Evolutionary conservation across 495 filamentous ascomycete genomes (phyloP).

Genomic region (Chaetomium fimeti): DNA sequence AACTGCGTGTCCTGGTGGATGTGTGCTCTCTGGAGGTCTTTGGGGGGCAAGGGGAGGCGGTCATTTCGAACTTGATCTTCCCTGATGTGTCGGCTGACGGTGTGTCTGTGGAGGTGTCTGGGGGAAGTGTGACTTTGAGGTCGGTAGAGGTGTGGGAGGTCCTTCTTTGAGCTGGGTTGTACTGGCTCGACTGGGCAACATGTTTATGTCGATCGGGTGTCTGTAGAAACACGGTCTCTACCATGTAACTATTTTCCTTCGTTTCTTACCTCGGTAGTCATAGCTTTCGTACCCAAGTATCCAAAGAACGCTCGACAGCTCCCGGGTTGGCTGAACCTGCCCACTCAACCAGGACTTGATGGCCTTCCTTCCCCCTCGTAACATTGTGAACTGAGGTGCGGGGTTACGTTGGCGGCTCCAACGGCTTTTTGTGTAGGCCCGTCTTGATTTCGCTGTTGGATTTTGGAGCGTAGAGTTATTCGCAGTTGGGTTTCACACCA

Average conservation of each 20-base stretch:
- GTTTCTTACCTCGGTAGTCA: too few relatives aligned
- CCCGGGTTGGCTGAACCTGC: too few relatives aligned
- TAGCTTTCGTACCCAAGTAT: too few relatives aligned
- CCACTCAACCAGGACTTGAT: too few relatives aligned
- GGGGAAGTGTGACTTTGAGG: constrained; percentile 1
- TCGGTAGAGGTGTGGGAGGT: constrained; percentile 3
- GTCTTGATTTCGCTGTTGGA: too few relatives aligned
- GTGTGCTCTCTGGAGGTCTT: constrained; percentile 5
- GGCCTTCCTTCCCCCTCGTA: too few relatives aligned
- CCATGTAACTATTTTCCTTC: background rate
- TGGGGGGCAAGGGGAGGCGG: constrained; percentile 4
- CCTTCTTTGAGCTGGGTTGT: background rate
- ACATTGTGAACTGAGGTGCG: too few relatives aligned
- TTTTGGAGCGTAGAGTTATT: too few relatives aligned
- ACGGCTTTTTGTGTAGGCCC: too few relatives aligned
- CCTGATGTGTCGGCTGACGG: constrained; percentile 1
- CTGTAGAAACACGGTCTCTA: background rate
- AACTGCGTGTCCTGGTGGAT: background rate
- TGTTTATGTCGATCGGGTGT: background rate
- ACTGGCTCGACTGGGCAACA: background rate
- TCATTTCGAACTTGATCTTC: background rate
- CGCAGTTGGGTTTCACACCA: too few relatives aligned
- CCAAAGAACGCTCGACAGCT: too few relatives aligned
- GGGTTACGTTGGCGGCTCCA: too few relatives aligned
- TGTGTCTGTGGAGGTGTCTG: background rate